These are phyloP conservation scores for Kodamaea laetipori DNA, from an alignment of 805 yeast genomes.

Conservation along the genomic window DNA sequence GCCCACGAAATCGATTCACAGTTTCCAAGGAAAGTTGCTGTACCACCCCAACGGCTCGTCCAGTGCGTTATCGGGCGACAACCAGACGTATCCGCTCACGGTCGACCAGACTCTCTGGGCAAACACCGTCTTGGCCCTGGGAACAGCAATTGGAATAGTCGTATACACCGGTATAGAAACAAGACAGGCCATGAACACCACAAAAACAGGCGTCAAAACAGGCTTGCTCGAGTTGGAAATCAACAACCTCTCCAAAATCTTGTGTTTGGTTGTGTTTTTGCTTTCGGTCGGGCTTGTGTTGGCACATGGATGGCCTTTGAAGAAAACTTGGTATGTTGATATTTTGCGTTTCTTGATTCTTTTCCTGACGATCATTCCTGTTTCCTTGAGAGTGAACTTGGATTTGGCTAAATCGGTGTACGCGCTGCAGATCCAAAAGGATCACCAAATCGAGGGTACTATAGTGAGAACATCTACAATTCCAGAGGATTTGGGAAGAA, in stretches of 20 bases:
- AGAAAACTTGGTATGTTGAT: slow-evolving; percentile 81
- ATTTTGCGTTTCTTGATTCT: slow-evolving; percentile 87
- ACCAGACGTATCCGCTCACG: slow-evolving; percentile 62
- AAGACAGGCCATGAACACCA: slow-evolving; percentile 92
- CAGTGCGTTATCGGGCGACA: slow-evolving; percentile 22
- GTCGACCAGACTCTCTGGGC: slow-evolving; percentile 98
- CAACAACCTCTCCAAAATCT: slow-evolving; percentile 80
- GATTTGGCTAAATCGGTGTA: slow-evolving; percentile 96
- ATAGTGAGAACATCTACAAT: slow-evolving; percentile 96
- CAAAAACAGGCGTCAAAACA: slow-evolving; percentile 80
- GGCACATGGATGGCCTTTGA: slow-evolving; percentile 67
- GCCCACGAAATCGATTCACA: slow-evolving; percentile 83
- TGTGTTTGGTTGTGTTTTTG: slow-evolving; percentile 83
- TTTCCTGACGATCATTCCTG: slow-evolving; percentile 95
- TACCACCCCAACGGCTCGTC: slow-evolving; percentile 40
- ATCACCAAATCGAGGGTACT: slow-evolving; percentile 74
- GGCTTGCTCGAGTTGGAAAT: slow-evolving; percentile 91
- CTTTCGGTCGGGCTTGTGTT: slow-evolving; percentile 78
- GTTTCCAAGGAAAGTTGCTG: slow-evolving; percentile 73
- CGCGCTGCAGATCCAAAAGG: slow-evolving; percentile 93
- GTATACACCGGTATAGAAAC: slow-evolving; percentile 92
- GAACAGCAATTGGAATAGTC: slow-evolving; percentile 84
- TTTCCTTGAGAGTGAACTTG: slow-evolving; percentile 87
- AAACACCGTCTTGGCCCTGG: slow-evolving; percentile 94
- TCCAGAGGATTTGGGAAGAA: slow-evolving; percentile 96